These are phyloP conservation scores for Trichoderma lentiforme DNA, from an alignment of 2,329 filamentous ascomycete species.

Conservation along the genomic window DNA sequence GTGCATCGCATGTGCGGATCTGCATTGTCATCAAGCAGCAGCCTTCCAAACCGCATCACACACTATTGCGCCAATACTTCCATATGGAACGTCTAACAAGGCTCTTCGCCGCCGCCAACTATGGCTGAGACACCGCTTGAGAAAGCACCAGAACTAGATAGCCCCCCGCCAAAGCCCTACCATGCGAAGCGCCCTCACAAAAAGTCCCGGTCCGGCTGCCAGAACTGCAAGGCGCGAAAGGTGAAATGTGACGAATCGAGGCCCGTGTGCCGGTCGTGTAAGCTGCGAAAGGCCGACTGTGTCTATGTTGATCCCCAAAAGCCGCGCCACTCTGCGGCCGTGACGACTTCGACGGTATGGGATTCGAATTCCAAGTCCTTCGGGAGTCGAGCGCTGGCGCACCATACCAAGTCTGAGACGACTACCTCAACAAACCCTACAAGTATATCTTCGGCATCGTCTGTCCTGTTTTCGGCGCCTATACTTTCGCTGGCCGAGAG, in stretches of 20 bases:
- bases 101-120: background rate
- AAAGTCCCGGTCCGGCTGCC: conserved; percentile 53
- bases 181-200: conserved; percentile 51
- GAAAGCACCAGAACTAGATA: background rate
- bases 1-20: background rate
- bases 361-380: background rate
- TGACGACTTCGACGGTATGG: background rate
- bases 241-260: conserved; percentile 54
- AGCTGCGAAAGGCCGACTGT: conserved; percentile 46
- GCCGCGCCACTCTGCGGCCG: background rate
- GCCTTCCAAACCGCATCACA: background rate
- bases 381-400: background rate
- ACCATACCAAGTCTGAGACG: background rate
- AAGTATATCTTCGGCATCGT: background rate
- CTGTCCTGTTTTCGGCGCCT: conserved; percentile 5
- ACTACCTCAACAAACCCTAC: background rate
- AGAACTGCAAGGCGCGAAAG: conserved; percentile 53
- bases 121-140: conserved; percentile 8
- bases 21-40: background rate
- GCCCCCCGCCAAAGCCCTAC: conserved; percentile 26
- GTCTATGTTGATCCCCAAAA: conserved; percentile 36
- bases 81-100: conserved; percentile 1
- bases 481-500: background rate
- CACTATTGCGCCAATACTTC: background rate
- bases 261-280: conserved; percentile 49